Evolutionary conservation across 2,329 filamentous ascomycete genomes (phyloP).

Genomic region (Scytalidium lignicola): DNA sequence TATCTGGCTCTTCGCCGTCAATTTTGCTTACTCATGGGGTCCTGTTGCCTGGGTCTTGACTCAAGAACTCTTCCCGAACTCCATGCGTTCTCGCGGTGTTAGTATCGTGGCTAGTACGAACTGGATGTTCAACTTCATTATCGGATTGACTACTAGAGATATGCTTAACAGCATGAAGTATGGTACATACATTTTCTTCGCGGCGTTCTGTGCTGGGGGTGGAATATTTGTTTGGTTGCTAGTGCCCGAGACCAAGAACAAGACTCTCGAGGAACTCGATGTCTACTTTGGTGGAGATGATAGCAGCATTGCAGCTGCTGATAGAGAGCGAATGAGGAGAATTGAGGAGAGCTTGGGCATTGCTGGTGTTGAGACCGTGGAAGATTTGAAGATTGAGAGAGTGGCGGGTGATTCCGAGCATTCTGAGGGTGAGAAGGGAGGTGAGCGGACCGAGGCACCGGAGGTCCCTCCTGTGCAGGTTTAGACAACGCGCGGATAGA

Average conservation of each 20-base stretch:
- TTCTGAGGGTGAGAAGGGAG: no score
- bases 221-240: slow-evolving; percentile 36
- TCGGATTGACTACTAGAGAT: slow-evolving; percentile 36
- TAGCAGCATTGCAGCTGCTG: slow-evolving; percentile 28
- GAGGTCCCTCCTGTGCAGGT: no score
- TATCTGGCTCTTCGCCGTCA: slow-evolving; percentile 23
- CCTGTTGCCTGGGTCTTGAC: slow-evolving; percentile 27
- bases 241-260: slow-evolving; percentile 45
- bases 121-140: slow-evolving; percentile 30
- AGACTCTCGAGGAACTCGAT: slow-evolving; percentile 50
- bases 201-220: slow-evolving; percentile 32
- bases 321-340: slow-evolving; percentile 23
- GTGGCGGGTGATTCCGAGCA: no score
- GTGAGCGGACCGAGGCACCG: no score
- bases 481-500: no score
- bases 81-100: slow-evolving; percentile 62
- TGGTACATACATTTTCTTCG: slow-evolving; percentile 37
- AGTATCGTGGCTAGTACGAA: slow-evolving; percentile 40
- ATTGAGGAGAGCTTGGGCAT: slow-evolving; percentile 19
- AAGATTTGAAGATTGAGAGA: slow-evolving; percentile 8
- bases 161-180: slow-evolving; percentile 14
- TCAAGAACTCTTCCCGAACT: slow-evolving; percentile 40
- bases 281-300: slow-evolving; percentile 29
- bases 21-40: slow-evolving; percentile 24
- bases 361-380: slow-evolving; percentile 23